Conservation (phyloP, 768 basidiomycete species). For the Panellus pusillus region DNA sequence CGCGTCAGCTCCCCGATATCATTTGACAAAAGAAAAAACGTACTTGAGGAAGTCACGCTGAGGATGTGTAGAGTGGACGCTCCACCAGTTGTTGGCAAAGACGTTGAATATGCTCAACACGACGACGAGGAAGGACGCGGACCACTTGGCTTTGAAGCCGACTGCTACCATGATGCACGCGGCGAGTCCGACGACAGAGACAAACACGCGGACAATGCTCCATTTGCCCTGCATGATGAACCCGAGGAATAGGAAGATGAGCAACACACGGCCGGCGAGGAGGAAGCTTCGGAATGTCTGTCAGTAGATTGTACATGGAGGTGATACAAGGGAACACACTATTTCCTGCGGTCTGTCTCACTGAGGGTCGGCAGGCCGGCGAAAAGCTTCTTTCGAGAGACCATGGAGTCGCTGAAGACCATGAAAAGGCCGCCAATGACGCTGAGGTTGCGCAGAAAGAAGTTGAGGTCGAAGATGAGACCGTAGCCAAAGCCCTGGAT, state of each 20-base stretch:
- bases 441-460: slow-evolving; percentile 98
- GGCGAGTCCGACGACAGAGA: slow-evolving; percentile 86
- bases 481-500: slow-evolving; percentile 98
- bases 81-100: slow-evolving; percentile 99
- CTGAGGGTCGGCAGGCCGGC: slow-evolving; percentile 88
- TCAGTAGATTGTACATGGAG: neutral
- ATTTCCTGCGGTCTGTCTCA: slow-evolving; percentile 98
- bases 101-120: slow-evolving; percentile 94
- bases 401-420: slow-evolving; percentile 97
- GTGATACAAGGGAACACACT: slow-evolving; percentile 52
- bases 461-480: slow-evolving; percentile 98
- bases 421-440: slow-evolving; percentile 98
- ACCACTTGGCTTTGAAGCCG: slow-evolving; percentile 99
- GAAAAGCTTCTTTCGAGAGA: slow-evolving; percentile 82
- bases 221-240: slow-evolving; percentile 94
- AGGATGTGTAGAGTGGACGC: slow-evolving; percentile 86
- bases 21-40: slow-evolving; percentile 27
- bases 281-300: slow-evolving; percentile 68
- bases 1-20: slow-evolving; percentile 23
- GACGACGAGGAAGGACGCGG: slow-evolving; percentile 91
- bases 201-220: slow-evolving; percentile 81
- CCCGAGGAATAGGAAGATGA: slow-evolving; percentile 99
- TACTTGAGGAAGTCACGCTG: slow-evolving; percentile 98
- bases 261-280: slow-evolving; percentile 91
- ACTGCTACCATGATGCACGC: slow-evolving; percentile 96